Percentiles rank a stretch among this genome's conserved stretches.
phyloP scores from a whole-genome alignment of 768 basidiomycete genomes.

The Mycena olivaceomarginata region DNA sequence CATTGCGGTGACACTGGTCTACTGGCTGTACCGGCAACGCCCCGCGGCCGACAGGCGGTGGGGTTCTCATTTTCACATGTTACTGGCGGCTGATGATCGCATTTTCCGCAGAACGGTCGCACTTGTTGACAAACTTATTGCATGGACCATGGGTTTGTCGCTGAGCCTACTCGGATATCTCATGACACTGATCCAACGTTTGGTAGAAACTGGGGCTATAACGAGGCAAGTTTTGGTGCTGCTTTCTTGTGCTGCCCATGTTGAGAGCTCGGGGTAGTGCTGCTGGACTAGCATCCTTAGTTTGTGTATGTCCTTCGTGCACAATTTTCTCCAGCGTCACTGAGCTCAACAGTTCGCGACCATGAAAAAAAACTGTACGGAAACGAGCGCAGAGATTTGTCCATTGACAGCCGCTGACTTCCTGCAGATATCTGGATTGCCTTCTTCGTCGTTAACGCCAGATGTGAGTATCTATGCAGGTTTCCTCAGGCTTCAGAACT shows the following conservation, averaged over 20 bases:
- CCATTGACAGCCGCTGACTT: not conserved
- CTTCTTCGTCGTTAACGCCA: conserved; percentile 13
- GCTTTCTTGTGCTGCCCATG: too few species aligned
- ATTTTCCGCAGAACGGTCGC: conserved; percentile 5
- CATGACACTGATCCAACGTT: not conserved
- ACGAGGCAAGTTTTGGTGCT: conserved; percentile 8
- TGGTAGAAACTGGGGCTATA: conserved; percentile 18
- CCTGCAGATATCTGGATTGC: conserved; percentile 21
- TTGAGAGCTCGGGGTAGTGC: conserved; percentile 8
- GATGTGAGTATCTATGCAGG: conserved; percentile 5
- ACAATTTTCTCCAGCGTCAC: not conserved
- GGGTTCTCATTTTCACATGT: not conserved
- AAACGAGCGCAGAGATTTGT: not conserved
- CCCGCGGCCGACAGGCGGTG: conserved; percentile 4
- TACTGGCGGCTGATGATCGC: not conserved
- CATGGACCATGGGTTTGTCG: conserved; percentile 28
- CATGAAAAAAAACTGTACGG: conserved; percentile 22
- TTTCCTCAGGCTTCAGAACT: not conserved
- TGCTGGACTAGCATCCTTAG: conserved; percentile 4
- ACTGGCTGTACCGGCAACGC: conserved; percentile 20
- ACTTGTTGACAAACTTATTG: conserved; percentile 23
- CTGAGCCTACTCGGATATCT: not conserved
- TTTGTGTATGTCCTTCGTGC: conserved; percentile 10
- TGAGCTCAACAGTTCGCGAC: conserved; percentile 1
- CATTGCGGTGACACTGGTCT: conserved; percentile 20